Evolutionary conservation across 768 basidiomycete genomes (phyloP), one percentile per base, ranked within the genome.

Genomic region (Paxillus ammoniavirescens): DNA sequence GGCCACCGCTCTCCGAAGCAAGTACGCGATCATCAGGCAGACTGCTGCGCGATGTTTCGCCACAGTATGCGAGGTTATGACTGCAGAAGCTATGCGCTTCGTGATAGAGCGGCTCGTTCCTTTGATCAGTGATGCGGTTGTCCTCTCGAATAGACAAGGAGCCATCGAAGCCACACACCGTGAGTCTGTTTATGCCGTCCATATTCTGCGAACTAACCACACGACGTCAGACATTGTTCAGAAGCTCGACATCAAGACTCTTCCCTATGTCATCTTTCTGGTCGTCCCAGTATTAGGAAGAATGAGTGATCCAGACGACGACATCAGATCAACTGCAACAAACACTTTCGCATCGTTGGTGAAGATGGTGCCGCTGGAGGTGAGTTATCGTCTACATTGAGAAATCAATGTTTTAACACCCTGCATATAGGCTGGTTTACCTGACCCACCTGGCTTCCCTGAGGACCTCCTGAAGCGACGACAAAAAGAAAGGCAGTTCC

Each of bases 341-440:
- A 94, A 93, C 65, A 95, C 94, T 0, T 99, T 99, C 65, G 97
- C 97, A 0, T 90, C 93, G 0, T 74, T 99, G 15, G 92, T 99
- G 57, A 98, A 98, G 76, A 96, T 99, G 89, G 93, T 98, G 12
- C 97, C 97, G 5, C 78, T 99, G 0, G 97, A 98, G 82, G 94
- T 93, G 56, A 55, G 78, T 61, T 18, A 5, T 36, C 23, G 12
- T 12, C 47, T 43, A 15, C 40, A 18, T 42, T 28, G 17, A 47
- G 14, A 30, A 28, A 42, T 26, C 4, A 23, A 4, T 31, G 15
- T 18, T 36, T 41, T 33, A 5, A 38, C 33, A 31, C 6, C 14
- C 17, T 26, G 5, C 43, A 33, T 52, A 30, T 56, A 97, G 93
- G 92, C 93, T 61, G 97, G 96, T 52, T 75, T 98, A n/a, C 97